Base-by-base conservation (phyloP, 208 protist species). In the Leishmania tarentolae region DNA sequence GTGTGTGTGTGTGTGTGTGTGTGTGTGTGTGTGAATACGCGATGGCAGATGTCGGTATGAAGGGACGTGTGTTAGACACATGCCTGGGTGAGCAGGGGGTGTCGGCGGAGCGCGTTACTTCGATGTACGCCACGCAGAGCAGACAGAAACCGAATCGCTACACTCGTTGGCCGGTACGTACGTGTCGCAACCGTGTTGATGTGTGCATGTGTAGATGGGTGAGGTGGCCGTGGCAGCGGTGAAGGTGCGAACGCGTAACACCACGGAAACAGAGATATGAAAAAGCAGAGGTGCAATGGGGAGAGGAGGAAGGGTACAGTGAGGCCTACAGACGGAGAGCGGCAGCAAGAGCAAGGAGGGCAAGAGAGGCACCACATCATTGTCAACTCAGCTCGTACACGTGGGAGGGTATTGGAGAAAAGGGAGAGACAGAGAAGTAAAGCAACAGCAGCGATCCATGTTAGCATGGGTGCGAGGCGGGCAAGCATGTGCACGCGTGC, bases 1-100 rank as follows among this genome's bases (percentile, higher is more conserved):
- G 35, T 76, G 50, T 61, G 50, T n/a, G 35, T 76, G 50, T 61
- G 50, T n/a, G 35, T 76, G 50, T 61, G 50, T n/a, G 35, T 76
- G 50, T 61, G 50, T n/a, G 35, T n/a, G n/a, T 76, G 50, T 61
- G 50, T n/a, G 35, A 9, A 31, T 44, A 15, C 21, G 15, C 19
- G 31, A 46, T 40, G 50, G 50, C 7, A 42, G n/a, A 21, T 56
- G n/a, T 76, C 47, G 57, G 50, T 76, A 35, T 44, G 69, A n/a
- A n/a, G 31, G 2, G 24, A 61, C 15, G 4, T 68, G 61, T 40
- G 61, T 15, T 28, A 21, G 50, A 68, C 15, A 31, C 21, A 19
- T 50, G 40, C 21, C 40, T 72, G 40, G 2, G 21, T 13, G 40
- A 72, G 68, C 28, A 11, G 6, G 28, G 7, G 50, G 61, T 68